Conservation (phyloP, 345 rosid species). For the Camelina neglecta region DNA sequence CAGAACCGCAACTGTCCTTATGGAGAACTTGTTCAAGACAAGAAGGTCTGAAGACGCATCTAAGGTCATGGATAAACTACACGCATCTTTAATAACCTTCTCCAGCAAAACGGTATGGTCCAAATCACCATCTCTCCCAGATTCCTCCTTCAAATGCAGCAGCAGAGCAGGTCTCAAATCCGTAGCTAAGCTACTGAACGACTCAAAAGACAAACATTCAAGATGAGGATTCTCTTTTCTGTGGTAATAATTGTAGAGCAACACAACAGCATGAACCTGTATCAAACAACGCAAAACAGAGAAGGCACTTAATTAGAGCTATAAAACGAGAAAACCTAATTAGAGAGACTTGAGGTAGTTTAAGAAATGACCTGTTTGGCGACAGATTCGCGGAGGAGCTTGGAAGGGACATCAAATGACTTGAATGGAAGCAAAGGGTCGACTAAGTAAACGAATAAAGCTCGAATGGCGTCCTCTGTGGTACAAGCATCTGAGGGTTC, state of each 20-base stretch:
- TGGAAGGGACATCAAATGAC: conserved; percentile 48
- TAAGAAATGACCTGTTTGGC: conserved; percentile 68
- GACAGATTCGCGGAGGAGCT: conserved; percentile 50
- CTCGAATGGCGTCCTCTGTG: conserved; percentile 67
- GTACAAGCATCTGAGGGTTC: conserved; percentile 53
- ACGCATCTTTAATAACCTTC: conserved; percentile 69
- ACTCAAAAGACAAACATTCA: conserved; percentile 56
- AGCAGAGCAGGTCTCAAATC: conserved; percentile 56
- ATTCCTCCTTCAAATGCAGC: conserved; percentile 50
- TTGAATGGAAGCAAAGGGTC: conserved; percentile 69
- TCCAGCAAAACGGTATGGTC: conserved; percentile 58
- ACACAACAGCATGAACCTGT: conserved; percentile 76
- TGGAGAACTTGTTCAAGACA: conserved; percentile 57
- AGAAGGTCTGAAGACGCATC: conserved; percentile 54
- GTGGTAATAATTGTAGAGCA: conserved; percentile 76
- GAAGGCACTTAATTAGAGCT: neutral
- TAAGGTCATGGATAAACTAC: conserved; percentile 58
- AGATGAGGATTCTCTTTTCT: conserved; percentile 60
- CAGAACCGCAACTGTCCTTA: conserved; percentile 63
- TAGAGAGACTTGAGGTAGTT: neutral
- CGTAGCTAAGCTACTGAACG: conserved; percentile 68
- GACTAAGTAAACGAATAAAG: conserved; percentile 62
- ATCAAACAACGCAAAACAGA: conserved; percentile 25
- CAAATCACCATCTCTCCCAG: conserved; percentile 47
- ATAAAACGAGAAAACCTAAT: neutral